Conservation (phyloP, 257 asterid species). For the Penstemon newberryi region DNA sequence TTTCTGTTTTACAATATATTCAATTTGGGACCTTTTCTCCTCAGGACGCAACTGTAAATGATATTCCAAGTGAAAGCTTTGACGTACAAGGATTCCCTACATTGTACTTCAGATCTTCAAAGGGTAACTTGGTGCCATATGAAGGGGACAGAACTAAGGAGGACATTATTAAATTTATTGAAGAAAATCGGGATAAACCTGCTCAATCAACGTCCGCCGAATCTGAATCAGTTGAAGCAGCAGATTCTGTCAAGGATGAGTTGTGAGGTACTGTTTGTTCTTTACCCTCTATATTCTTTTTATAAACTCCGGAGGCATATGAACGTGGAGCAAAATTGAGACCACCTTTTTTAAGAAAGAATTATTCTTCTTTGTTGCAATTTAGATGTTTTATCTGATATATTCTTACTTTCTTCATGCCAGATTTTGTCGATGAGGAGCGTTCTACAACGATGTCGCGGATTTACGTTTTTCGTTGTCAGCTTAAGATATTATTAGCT, state of each 20-base stretch:
- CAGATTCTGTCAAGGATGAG: conserved; percentile 60
- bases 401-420: no score
- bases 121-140: conserved; percentile 49
- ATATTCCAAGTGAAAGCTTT: conserved; percentile 55
- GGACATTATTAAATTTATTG: conserved; percentile 55
- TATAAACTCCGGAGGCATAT: neutral
- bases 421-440: no score
- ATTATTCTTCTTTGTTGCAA: no score
- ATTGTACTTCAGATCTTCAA: conserved; percentile 69
- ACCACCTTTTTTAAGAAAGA: no score
- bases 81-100: conserved; percentile 78
- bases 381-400: no score
- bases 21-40: conserved; percentile 3
- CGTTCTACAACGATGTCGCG: no score
- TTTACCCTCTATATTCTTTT: neutral
- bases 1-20: neutral
- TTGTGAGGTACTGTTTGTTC: conserved; percentile 38
- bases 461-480: no score
- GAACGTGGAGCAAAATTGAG: neutral
- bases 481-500: no score
- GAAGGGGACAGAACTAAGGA: conserved; percentile 74
- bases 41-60: conserved; percentile 82
- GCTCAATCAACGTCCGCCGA: conserved; percentile 30
- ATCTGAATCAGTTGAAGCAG: conserved; percentile 22
- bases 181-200: conserved; percentile 48